These are phyloP conservation scores for Botrytis cinerea DNA, from an alignment of 2,329 filamentous ascomycete genomes.

Conservation along the genomic window DNA sequence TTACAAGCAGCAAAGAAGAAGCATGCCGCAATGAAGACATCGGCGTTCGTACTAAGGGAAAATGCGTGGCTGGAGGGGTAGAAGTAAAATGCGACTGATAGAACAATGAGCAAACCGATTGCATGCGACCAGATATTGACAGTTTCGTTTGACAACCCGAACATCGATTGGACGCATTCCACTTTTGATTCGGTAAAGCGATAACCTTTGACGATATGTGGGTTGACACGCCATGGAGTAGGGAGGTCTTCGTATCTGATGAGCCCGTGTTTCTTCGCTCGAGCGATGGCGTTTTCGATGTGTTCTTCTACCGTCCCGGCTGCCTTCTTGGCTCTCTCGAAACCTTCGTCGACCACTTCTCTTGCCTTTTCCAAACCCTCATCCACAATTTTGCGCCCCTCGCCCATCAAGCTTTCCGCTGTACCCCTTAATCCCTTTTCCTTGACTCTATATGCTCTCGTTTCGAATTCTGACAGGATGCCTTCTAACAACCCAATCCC, in stretches of 20 bases:
- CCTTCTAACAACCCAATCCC: slow-evolving; percentile 84
- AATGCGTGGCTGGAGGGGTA: slow-evolving; percentile 90
- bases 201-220: slow-evolving; percentile 88
- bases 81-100: slow-evolving; percentile 91
- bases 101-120: slow-evolving; percentile 82
- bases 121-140: slow-evolving; percentile 99
- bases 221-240: slow-evolving; percentile 90
- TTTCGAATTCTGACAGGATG: slow-evolving; percentile 84
- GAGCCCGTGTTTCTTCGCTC: slow-evolving; percentile 77
- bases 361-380: slow-evolving; percentile 73
- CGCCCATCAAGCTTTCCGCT: slow-evolving; percentile 72
- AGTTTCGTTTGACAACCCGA: slow-evolving; percentile 85
- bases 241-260: slow-evolving; percentile 90
- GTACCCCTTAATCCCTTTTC: slow-evolving; percentile 75
- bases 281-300: slow-evolving; percentile 73
- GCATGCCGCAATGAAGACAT: slow-evolving; percentile 85
- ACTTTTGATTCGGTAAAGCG: slow-evolving; percentile 91
- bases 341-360: slow-evolving; percentile 76
- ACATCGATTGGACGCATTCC: slow-evolving; percentile 82
- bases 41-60: slow-evolving; percentile 78
- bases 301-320: slow-evolving; percentile 81
- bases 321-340: slow-evolving; percentile 80
- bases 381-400: slow-evolving; percentile 78
- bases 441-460: slow-evolving; percentile 74
- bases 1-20: slow-evolving; percentile 97